A percentile compares a stretch with the other conserved stretches of the same genome.
Evolutionary conservation across 306 rosid species (phyloP).

Genomic region (Comarum palustre): DNA sequence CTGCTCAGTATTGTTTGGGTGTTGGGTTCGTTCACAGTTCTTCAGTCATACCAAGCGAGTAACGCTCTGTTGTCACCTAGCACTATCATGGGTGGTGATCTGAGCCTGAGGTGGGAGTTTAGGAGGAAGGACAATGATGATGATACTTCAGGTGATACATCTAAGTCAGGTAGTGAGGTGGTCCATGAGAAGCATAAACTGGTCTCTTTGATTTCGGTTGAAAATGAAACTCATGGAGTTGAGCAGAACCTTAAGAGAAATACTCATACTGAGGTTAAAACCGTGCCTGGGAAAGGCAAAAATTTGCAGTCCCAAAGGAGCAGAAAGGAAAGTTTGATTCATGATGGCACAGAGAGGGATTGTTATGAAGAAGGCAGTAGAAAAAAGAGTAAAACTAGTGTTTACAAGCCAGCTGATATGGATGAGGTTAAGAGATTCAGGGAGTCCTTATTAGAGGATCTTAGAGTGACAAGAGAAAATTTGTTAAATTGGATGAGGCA

Average conservation of each 20-base stretch:
- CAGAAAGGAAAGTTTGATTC: neutral
- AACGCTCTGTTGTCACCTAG: conserved; percentile 9
- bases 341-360: conserved; percentile 3
- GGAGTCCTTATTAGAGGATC: conserved; percentile 32
- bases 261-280: neutral
- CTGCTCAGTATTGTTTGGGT: neutral
- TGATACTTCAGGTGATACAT: conserved; percentile 20
- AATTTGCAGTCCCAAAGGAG: conserved; percentile 5
- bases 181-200: conserved; percentile 25
- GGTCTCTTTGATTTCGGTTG: conserved; percentile 24
- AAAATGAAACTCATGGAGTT: conserved; percentile 4
- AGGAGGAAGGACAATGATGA: conserved; percentile 23
- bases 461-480: conserved; percentile 25
- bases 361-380: neutral
- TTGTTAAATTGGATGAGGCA: conserved; percentile 30
- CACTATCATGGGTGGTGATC: conserved; percentile 18
- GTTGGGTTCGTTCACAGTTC: conserved; percentile 7
- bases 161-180: conserved; percentile 15
- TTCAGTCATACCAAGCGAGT: neutral
- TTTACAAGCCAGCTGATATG: conserved; percentile 19
- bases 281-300: neutral
- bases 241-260: conserved; percentile 8
- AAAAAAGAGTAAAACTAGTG: conserved; percentile 18
- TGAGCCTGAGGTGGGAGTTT: conserved; percentile 30
- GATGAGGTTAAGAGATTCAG: conserved; percentile 28